A percentile compares a stretch with the other conserved stretches of the same genome.
These are phyloP conservation scores for Postia placenta DNA, from an alignment of 768 basidiomycete genomes.

Conservation along the genomic window DNA sequence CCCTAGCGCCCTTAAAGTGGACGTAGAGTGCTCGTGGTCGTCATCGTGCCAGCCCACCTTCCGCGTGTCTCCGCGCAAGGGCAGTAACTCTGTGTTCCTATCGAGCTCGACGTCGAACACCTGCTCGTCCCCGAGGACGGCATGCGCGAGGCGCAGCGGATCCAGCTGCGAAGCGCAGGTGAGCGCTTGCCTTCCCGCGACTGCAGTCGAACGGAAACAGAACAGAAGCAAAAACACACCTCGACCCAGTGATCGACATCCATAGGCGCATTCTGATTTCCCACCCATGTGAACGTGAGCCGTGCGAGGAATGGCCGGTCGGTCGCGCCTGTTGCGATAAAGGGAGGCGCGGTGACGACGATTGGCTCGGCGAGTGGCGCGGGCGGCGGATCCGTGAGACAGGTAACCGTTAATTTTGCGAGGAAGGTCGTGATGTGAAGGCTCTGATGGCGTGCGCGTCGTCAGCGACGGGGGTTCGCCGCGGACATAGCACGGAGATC, in stretches of 20 bases:
- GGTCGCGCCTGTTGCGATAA: constrained; percentile 33
- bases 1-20: too few species aligned
- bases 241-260: constrained; percentile 50
- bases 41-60: constrained; percentile 15
- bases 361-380: constrained; percentile 27
- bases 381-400: constrained; percentile 33
- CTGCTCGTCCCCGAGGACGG: constrained; percentile 43
- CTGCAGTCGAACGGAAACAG: too few species aligned
- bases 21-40: neutral
- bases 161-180: constrained; percentile 30
- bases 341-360: constrained; percentile 31
- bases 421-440: constrained; percentile 29
- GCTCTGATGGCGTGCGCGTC: constrained; percentile 23
- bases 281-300: constrained; percentile 35
- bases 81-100: constrained; percentile 34
- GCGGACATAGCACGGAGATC: neutral
- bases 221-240: constrained; percentile 20
- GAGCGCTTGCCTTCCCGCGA: neutral
- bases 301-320: constrained; percentile 41
- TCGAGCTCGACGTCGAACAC: constrained; percentile 45
- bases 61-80: constrained; percentile 14
- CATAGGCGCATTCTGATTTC: constrained; percentile 33
- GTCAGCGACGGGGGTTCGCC: too few species aligned
- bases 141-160: constrained; percentile 27
- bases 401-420: constrained; percentile 27